A percentile compares a stretch with the other conserved stretches of the same genome.
Conservation (phyloP, 2,329 filamentous ascomycete species). For the Xylaria sp. region DNA sequence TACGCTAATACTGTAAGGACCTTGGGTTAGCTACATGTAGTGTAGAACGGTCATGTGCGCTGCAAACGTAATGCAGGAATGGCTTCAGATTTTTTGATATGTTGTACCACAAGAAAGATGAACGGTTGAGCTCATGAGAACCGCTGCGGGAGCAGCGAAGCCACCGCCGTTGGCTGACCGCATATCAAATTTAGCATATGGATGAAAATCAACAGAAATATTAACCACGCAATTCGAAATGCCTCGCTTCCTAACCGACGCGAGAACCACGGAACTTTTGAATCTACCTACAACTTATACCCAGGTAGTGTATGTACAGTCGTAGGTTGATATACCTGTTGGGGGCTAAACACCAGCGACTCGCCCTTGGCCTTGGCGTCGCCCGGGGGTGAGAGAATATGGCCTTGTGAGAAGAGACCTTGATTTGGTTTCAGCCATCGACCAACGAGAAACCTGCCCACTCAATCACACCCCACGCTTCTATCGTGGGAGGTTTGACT, state of each 20-base stretch:
- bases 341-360: slow-evolving; percentile 32
- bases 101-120: slow-evolving; percentile 42
- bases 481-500: slow-evolving; percentile 25
- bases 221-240: background rate
- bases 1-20: background rate
- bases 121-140: slow-evolving; percentile 33
- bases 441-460: slow-evolving; percentile 39
- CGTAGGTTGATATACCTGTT: background rate
- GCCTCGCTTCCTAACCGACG: slow-evolving; percentile 11
- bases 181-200: slow-evolving; percentile 1
- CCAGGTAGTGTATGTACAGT: background rate
- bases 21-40: slow-evolving; percentile 5
- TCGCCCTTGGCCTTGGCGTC: slow-evolving; percentile 35
- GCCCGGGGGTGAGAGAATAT: slow-evolving; percentile 24
- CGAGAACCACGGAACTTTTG: slow-evolving; percentile 3
- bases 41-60: slow-evolving; percentile 34
- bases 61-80: slow-evolving; percentile 40
- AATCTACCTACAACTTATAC: too few relatives aligned
- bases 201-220: slow-evolving; percentile 9
- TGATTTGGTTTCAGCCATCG: slow-evolving; percentile 30
- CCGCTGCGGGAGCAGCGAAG: slow-evolving; percentile 10
- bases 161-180: slow-evolving; percentile 7
- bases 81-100: slow-evolving; percentile 29
- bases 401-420: slow-evolving; percentile 35
- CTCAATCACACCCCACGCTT: slow-evolving; percentile 38